Evolutionary conservation across 306 rosid genomes (phyloP), one percentile per base, ranked within the genome.

Genomic region (Prosopis cineraria): DNA sequence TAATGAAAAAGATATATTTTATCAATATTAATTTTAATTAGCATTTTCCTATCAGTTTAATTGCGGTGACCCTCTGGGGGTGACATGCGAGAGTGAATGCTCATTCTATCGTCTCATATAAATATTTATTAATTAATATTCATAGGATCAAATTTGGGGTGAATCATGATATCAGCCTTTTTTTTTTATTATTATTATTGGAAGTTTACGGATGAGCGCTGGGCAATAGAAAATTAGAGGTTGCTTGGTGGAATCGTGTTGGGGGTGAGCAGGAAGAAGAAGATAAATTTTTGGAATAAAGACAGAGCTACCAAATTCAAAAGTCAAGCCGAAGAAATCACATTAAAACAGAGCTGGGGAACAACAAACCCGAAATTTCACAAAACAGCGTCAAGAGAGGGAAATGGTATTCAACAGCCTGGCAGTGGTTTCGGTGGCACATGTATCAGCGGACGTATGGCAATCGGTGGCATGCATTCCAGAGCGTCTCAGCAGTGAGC

Each of bases 371-470:
- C 22, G 40, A 64, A 30, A 37, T 73, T 58, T n/a, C 55, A 55
- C 45, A 16, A 20, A 33, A 20, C 48, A 56, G 37, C 69, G 27
- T 34, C 44, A 9, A 25, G 47, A 53, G 47, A 33, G 20, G 43
- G 31, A 70, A 56, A 86, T 93, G 98, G 98, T 93, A 64, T 89
- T 89, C 83, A 88, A 82, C 88, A 87, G 93, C 81, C 6, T 64
- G 41, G 48, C 90, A 4, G 82, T 90, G 87, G 50, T 85, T 9
- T 76, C 89, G 2, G 96, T 91, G 63, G 98, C 96, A 22, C 91
- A 87, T 86, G 19, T 68, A 20, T 91, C 98, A 0, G 90, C 96
- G 0, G 83, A 89, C 65, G 81, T 76, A n/a, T 94, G 91, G 94
- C 96, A 94, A 70, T 69, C 78, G 44, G 34, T 80, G 33, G 79